These are phyloP conservation scores for Aleurites moluccanus DNA, from an alignment of 441 rosid species.

Conservation along the genomic window DNA sequence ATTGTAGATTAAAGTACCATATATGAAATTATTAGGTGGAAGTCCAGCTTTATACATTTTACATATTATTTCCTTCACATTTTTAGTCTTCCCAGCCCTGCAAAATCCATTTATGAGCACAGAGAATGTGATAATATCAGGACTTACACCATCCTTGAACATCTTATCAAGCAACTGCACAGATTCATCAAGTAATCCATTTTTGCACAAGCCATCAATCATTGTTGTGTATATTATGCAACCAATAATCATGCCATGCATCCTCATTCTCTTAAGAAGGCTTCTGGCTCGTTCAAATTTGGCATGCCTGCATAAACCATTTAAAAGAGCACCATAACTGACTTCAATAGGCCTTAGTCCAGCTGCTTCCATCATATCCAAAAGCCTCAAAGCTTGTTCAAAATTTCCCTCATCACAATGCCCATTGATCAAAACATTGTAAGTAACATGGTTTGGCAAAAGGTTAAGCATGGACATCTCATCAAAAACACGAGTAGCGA, in stretches of 20 bases:
- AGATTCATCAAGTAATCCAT: conserved; percentile 60
- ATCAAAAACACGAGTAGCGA: conserved; percentile 57
- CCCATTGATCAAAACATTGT: conserved; percentile 69
- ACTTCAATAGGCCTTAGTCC: conserved; percentile 59
- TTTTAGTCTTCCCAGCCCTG: conserved; percentile 44
- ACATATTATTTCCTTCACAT: conserved; percentile 57
- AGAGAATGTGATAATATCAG: conserved; percentile 76
- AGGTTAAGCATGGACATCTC: conserved; percentile 67
- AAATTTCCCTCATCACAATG: conserved; percentile 47
- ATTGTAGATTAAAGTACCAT: conserved; percentile 57
- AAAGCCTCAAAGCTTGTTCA: conserved; percentile 59
- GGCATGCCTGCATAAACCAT: conserved; percentile 64
- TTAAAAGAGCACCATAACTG: conserved; percentile 66
- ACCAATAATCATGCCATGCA: conserved; percentile 48
- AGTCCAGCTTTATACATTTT: conserved; percentile 65
- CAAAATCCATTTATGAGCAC: conserved; percentile 76
- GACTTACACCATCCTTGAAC: conserved; percentile 56
- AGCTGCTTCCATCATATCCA: conserved; percentile 54
- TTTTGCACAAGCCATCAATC: conserved; percentile 75
- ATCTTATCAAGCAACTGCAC: conserved; percentile 51
- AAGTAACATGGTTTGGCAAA: conserved; percentile 59
- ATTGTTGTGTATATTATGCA: conserved; percentile 60
- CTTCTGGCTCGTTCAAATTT: conserved; percentile 57
- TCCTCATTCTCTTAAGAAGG: conserved; percentile 66
- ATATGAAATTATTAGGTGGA: conserved; percentile 56